Base-by-base conservation (phyloP, 2,329 filamentous ascomycete genomes). In the Fusarium falciforme region DNA sequence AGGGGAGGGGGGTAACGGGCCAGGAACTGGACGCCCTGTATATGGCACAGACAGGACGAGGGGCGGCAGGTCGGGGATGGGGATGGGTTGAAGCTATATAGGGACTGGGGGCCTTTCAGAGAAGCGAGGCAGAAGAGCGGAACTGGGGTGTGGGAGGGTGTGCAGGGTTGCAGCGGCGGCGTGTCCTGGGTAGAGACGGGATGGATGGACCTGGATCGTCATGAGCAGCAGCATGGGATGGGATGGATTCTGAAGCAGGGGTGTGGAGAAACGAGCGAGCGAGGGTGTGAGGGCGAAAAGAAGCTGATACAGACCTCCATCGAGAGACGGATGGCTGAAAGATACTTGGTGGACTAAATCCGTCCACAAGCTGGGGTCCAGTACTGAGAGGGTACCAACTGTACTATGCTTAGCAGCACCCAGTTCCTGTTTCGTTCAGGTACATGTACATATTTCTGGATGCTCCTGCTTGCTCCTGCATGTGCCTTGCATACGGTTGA, bases 11-110 rank as follows among this genome's bases (percentile, higher is more conserved):
- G 64, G 68, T 75, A 72, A 72, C 60, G 61, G 40, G 38, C 76
- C 75, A 78, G 76, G 75, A 76, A 77, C 72, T 74, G 63, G 68
- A 71, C 65, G 74, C 69, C 76, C 73, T 76, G 73, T 66, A 68
- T 67, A 70, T 68, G 68, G 49, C 66, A 75, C 62, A 75, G 70
- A 49, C 72, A 68, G 68, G 67, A 69, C 74, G 58, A 67, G 68
- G 67, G 68, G 60, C 63, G 59, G 67, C 40, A 67, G 64, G 67
- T 61, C 44, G 74, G 76, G 74, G 74, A 64, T 35, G 33, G 33
- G 33, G 33, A 36, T 36, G 61, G 55, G 31, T 75, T 77, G 76
- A 78, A 76, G 76, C 76, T 78, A 78, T 78, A 78, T 78, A 78
- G 74, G 72, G 74, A 78, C 76, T 78, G 68, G 76, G 76, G 66